phyloP scores from a whole-genome alignment of 2,329 filamentous ascomycete species.

The Orbilia oligospora region DNA sequence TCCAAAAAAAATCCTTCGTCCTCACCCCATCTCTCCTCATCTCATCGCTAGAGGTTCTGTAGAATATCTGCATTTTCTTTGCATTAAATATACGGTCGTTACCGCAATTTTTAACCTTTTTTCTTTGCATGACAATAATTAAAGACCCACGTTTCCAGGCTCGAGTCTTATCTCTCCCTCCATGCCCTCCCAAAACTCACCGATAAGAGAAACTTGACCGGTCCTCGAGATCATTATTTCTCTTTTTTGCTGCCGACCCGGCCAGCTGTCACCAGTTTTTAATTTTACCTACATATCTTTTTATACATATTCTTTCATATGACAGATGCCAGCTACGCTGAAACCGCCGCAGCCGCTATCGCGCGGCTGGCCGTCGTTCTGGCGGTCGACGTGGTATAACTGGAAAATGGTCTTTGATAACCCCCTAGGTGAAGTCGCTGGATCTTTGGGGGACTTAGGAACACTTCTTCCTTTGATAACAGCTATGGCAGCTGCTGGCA shows the following conservation, averaged over 20 bases:
- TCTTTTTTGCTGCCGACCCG: conserved; percentile 16
- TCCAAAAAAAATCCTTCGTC: conserved; percentile 48
- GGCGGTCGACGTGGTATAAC: conserved; percentile 62
- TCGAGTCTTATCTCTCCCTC: conserved; percentile 21
- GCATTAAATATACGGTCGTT: conserved; percentile 53
- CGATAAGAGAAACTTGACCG: conserved; percentile 41
- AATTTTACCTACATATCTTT: conserved; percentile 20
- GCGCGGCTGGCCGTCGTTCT: conserved; percentile 55
- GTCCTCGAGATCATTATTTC: conserved; percentile 45
- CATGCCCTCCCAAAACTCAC: conserved; percentile 39
- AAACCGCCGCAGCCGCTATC: conserved; percentile 57
- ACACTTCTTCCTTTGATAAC: conserved; percentile 59
- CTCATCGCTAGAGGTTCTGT: conserved; percentile 2
- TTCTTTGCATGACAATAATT: background rate
- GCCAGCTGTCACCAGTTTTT: conserved; percentile 3
- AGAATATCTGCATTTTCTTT: conserved; percentile 5
- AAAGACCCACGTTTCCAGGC: conserved; percentile 4
- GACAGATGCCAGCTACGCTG: conserved; percentile 39
- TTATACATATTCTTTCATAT: conserved; percentile 26
- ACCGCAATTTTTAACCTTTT: conserved; percentile 21
- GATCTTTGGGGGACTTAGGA: conserved; percentile 73
- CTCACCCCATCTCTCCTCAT: conserved; percentile 7
- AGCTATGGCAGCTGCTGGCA: conserved; percentile 81
- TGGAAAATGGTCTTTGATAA: conserved; percentile 70
- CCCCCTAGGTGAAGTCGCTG: conserved; percentile 83